Percentiles rank a stretch among this genome's conserved stretches.
phyloP scores from a whole-genome alignment of 768 basidiomycete species.

The Rubroboletus satanas region DNA sequence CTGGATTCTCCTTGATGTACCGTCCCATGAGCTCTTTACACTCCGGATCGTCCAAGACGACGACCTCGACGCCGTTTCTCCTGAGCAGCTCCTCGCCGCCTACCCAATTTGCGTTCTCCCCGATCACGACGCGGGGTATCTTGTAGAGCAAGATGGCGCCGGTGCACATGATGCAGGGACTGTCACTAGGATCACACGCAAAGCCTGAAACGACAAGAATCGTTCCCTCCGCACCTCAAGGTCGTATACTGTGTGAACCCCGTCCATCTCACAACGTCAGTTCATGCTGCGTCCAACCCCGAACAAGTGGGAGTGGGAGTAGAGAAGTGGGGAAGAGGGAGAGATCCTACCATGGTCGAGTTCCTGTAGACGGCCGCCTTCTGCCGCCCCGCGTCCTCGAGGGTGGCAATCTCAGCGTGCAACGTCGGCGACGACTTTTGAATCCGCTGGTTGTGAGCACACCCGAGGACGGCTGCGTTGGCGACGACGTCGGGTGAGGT shows the following conservation, averaged over 20 bases:
- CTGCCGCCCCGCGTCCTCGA: slow-evolving; percentile 52
- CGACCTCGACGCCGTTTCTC: slow-evolving; percentile 50
- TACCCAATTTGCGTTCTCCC: slow-evolving; percentile 53
- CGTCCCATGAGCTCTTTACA: slow-evolving; percentile 53
- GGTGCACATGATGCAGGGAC: slow-evolving; percentile 65
- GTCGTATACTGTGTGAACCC: slow-evolving; percentile 34
- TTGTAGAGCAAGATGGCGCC: slow-evolving; percentile 61
- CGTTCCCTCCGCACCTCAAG: slow-evolving; percentile 25
- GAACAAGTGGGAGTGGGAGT: background rate
- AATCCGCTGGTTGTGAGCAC: slow-evolving; percentile 43
- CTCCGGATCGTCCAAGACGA: slow-evolving; percentile 43
- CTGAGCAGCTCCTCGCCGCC: slow-evolving; percentile 54
- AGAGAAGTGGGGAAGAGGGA: background rate
- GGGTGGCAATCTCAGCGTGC: slow-evolving; percentile 48
- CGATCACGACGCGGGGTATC: slow-evolving; percentile 63
- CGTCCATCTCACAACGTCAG: background rate
- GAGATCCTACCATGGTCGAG: slow-evolving; percentile 44
- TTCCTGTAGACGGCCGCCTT: slow-evolving; percentile 42
- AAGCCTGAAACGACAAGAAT: background rate
- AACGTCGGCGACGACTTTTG: slow-evolving; percentile 41
- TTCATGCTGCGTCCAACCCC: background rate
- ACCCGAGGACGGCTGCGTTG: slow-evolving; percentile 34
- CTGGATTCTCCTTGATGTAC: slow-evolving; percentile 55
- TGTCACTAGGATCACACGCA: background rate
- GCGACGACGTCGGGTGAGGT: background rate